Base-by-base conservation (phyloP, 1,139 yeast genomes). In the Taphrina sp. region DNA sequence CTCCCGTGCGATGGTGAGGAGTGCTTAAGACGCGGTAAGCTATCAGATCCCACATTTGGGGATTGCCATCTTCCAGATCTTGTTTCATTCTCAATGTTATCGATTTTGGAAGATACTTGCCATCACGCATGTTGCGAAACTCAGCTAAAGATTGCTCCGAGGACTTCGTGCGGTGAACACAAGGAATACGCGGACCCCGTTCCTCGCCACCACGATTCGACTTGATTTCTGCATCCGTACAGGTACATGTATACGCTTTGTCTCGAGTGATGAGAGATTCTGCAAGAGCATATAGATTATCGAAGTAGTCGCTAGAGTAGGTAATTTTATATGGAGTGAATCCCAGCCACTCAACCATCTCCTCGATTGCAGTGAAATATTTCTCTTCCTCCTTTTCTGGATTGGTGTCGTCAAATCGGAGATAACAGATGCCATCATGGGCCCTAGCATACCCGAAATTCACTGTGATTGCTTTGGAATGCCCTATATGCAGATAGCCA, bases 11-110 rank as follows among this genome's bases (percentile, higher is more conserved):
- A 71, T 92, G 95, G 72, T 94, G 98, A 26, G 88, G 80, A 22
- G 95, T 90, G 65, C 90, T 77, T 65, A 94, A 76, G 5, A 94
- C 96, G 70, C 99, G 81, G 74, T 94, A 94, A n/a, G 98, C 98
- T 59, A 92, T 95, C 64, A 92, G 79, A 72, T 94, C 99, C 98
- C 99, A 94, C 98, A 94, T 94, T 74, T 92, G 98, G 19, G 98
- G 98, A 63, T 88, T 86, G 62, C 96, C 95, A 35, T 94, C 85
- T n/a, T 72, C 70, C 62, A 92, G 74, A 69, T 92, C 95, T 76
- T 88, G 96, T 70, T 92, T 92, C 98, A 94, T 92, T 74, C 99
- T 83, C 67, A 94, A 76, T 3, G 90, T 88, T 29, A 95, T 97
- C 69, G 87, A 88, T 62, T 97, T 97, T 41, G 89, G 89, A 63